A percentile compares a stretch with the other conserved stretches of the same genome.
Conservation (phyloP, 2,329 filamentous ascomycete genomes). For the Ascomycota sp. region DNA sequence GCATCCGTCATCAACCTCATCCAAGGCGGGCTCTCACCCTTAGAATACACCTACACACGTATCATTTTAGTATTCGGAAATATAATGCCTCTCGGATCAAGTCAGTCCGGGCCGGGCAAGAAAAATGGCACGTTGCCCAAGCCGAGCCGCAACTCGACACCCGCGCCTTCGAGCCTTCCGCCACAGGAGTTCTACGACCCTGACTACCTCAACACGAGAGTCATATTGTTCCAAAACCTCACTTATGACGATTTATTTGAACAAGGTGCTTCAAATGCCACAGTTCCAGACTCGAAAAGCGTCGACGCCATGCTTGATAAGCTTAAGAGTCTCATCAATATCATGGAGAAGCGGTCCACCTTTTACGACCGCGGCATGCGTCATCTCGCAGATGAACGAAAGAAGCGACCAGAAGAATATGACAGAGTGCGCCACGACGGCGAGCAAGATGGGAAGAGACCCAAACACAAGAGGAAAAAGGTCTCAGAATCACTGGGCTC, state of each 20-base stretch:
- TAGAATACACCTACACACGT: too few relatives aligned
- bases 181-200: slow-evolving; percentile 35
- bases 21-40: too few relatives aligned
- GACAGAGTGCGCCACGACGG: slow-evolving; percentile 25
- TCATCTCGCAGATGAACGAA: slow-evolving; percentile 43
- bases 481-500: slow-evolving; percentile 38
- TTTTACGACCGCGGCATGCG: slow-evolving; percentile 58
- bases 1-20: too few relatives aligned
- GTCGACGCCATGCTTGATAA: slow-evolving; percentile 43
- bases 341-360: slow-evolving; percentile 45
- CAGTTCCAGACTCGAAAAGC: slow-evolving; percentile 41
- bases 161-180: slow-evolving; percentile 30
- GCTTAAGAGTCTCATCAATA: slow-evolving; percentile 42
- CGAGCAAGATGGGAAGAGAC: slow-evolving; percentile 31
- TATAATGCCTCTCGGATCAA: slow-evolving; percentile 35
- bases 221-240: slow-evolving; percentile 36
- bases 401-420: slow-evolving; percentile 36
- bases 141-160: slow-evolving; percentile 64
- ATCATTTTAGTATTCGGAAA: not conserved
- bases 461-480: slow-evolving; percentile 64
- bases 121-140: slow-evolving; percentile 42
- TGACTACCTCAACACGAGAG: slow-evolving; percentile 45
- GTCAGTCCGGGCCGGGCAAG: slow-evolving; percentile 44
- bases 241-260: slow-evolving; percentile 53
- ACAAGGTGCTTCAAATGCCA: slow-evolving; percentile 31